Conservation (phyloP, 1,139 yeast genomes). For the Scheffersomyces cryptocercus region DNA sequence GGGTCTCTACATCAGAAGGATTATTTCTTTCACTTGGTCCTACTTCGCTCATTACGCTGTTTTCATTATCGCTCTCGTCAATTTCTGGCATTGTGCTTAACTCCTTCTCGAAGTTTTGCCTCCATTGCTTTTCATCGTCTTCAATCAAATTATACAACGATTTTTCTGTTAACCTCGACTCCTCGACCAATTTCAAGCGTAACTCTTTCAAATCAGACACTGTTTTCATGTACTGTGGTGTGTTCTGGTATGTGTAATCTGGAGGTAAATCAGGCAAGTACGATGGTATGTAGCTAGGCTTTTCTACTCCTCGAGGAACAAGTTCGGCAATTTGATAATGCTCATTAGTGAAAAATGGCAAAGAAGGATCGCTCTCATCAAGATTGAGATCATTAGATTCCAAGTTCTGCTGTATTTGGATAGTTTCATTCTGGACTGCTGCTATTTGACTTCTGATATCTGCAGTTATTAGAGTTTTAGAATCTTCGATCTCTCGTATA, state of each 20-base stretch:
- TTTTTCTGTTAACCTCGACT: conserved; percentile 75
- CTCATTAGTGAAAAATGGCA: conserved; percentile 47
- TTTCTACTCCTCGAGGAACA: conserved; percentile 53
- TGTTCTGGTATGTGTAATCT: conserved; percentile 81
- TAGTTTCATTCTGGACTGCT: conserved; percentile 5
- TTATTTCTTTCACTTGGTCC: conserved; percentile 7
- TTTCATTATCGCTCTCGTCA: conserved; percentile 17
- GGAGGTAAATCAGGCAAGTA: conserved; percentile 92
- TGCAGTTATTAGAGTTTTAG: conserved; percentile 15
- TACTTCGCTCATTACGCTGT: conserved; percentile 24
- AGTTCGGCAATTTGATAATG: conserved; percentile 51
- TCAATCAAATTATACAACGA: conserved; percentile 65
- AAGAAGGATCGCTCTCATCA: conserved; percentile 30
- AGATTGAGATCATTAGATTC: conserved; percentile 7
- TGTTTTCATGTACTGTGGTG: conserved; percentile 65
- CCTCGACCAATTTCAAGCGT: conserved; percentile 71
- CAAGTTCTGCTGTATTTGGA: conserved; percentile 2
- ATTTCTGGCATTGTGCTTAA: conserved; percentile 18
- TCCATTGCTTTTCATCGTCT: conserved; percentile 40
- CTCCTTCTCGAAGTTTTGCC: conserved; percentile 26
- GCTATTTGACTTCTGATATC: conserved; percentile 6
- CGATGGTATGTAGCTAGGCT: conserved; percentile 60
- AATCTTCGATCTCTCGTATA: conserved; percentile 36
- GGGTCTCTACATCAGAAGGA: conserved; percentile 18
- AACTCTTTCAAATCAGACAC: conserved; percentile 73